A percentile compares a stretch with the other conserved stretches of the same genome.
phyloP scores from a whole-genome alignment of 768 basidiomycete species.

The Hypholoma fasciculare region DNA sequence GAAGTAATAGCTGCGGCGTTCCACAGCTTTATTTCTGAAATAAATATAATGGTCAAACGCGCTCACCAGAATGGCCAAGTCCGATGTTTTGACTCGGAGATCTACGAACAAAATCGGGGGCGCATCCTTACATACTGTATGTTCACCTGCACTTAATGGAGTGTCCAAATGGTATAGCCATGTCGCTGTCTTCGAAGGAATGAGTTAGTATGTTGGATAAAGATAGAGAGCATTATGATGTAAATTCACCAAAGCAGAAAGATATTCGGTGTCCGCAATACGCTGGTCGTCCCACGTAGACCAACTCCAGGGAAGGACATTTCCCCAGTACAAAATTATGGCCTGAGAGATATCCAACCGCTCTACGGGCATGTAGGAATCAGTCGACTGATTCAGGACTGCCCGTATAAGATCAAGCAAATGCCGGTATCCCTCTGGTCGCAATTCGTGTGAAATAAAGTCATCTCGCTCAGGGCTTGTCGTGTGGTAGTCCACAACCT shows the following conservation, averaged over 20 bases:
- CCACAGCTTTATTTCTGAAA: too few relatives aligned
- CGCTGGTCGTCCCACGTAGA: conserved; percentile 57
- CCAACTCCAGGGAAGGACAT: conserved; percentile 66
- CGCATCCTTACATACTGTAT: conserved; percentile 4
- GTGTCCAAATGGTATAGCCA: conserved; percentile 2
- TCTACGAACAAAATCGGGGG: conserved; percentile 10
- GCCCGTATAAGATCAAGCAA: conserved; percentile 45
- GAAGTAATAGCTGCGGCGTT: too few relatives aligned
- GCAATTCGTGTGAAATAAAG: conserved; percentile 25
- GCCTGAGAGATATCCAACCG: conserved; percentile 32
- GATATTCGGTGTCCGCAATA: conserved; percentile 45
- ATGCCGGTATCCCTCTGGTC: conserved; percentile 45
- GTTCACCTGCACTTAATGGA: not conserved
- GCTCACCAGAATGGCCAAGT: conserved; percentile 14
- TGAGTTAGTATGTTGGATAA: conserved; percentile 36
- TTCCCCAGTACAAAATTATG: conserved; percentile 61
- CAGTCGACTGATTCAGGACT: conserved; percentile 32
- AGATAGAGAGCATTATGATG: not conserved
- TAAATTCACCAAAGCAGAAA: conserved; percentile 46
- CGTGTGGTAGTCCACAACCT: conserved; percentile 2
- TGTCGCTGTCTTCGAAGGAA: conserved; percentile 6
- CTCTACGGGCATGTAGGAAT: conserved; percentile 10
- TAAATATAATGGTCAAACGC: not conserved
- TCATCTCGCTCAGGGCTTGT: not conserved
- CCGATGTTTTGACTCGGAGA: conserved; percentile 8